Evolutionary conservation across 2,329 filamentous ascomycete species (phyloP), one percentile per base, ranked within the genome.

Genomic region (Reticulascus tulasneorum): DNA sequence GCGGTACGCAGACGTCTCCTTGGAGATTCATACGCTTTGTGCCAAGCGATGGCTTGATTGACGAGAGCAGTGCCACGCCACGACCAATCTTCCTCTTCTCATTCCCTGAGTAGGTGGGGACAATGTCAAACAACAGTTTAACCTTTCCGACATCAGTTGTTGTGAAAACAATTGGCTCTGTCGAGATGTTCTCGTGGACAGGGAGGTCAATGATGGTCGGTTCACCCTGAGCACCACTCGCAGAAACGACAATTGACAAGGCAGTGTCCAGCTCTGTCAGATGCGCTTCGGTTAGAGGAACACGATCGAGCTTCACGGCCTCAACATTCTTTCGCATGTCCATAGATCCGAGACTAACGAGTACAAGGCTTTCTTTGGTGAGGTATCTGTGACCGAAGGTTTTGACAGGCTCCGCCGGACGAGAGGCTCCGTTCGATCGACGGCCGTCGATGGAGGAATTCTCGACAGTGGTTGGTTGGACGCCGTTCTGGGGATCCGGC

Each of bases 351-450:
- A 98, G 68, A 52, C 88, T 96, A 50, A 98, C 90, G 31, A 97
- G 71, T 5, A 98, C 78, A 69, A 98, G 82, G 45, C 86, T 86
- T 52, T 94, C 83, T 33, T 94, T 79, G 13, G 81, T 94, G 33
- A 98, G 74, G 62, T 97, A 98, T 35, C 91, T 81, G 68, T 98
- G 93, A 37, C 93, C 93, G 60, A 97, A 98, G 2, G 88, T 86
- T 63, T 97, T 97, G 47, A 97, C 77, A 6, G 90, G 84, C 46
- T 96, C 88, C 3, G 81, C 68, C 7, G 73, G 64, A 33, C 79
- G 71, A 6, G 70, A 59, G 15, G 58, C 50, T 35, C 67, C 56
- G 50, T 74, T 66, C 31, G 78, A 82, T 22, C 67, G 71, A 32
- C 77, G 67, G 29, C 77, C 75, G 23, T 74, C 77, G 10, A 82